These are phyloP conservation scores for Stachybotrys echinatus DNA, from an alignment of 2,329 filamentous ascomycete genomes.

Conservation along the genomic window DNA sequence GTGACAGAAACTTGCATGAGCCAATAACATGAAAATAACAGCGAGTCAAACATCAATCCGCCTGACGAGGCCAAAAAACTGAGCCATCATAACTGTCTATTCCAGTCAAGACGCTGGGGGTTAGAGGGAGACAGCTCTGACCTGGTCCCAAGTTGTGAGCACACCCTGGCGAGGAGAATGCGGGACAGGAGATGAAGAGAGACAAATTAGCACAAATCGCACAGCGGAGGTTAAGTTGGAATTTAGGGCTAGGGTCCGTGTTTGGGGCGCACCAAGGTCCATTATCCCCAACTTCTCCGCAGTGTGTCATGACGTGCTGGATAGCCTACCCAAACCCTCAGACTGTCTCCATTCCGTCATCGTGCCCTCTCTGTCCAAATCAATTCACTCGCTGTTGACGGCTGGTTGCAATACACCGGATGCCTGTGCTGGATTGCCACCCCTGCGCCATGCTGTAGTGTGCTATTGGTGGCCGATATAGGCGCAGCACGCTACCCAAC, in stretches of 20 bases:
- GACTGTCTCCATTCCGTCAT: slow-evolving; percentile 1
- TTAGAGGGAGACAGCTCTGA: slow-evolving; percentile 1
- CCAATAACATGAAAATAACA: slow-evolving; percentile 2
- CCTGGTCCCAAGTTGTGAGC: slow-evolving; percentile 1
- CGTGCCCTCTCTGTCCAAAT: slow-evolving; percentile 2
- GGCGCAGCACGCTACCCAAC: slow-evolving; percentile 2
- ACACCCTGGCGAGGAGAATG: slow-evolving; percentile 1
- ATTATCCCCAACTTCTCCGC: slow-evolving; percentile 6
- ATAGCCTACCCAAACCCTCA: slow-evolving; percentile 1
- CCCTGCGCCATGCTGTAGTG: slow-evolving; percentile 4
- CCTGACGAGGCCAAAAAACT: slow-evolving; percentile 1
- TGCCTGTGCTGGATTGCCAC: slow-evolving; percentile 1
- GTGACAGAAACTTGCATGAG: slow-evolving; percentile 1
- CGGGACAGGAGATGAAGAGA: slow-evolving; percentile 1
- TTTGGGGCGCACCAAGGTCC: slow-evolving; percentile 1
- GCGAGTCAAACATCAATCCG: not conserved
- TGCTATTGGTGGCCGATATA: not conserved
- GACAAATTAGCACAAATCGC: slow-evolving; percentile 1
- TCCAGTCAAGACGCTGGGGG: slow-evolving; percentile 1
- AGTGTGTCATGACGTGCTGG: slow-evolving; percentile 5
- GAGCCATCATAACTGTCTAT: not conserved
- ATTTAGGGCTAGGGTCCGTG: slow-evolving; percentile 2
- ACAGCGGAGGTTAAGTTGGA: slow-evolving; percentile 2
- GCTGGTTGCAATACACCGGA: slow-evolving; percentile 1
- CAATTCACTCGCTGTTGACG: slow-evolving; percentile 1